These are phyloP conservation scores for Eimeria necatrix DNA, from an alignment of 169 alveolate genomes.

Conservation along the genomic window DNA sequence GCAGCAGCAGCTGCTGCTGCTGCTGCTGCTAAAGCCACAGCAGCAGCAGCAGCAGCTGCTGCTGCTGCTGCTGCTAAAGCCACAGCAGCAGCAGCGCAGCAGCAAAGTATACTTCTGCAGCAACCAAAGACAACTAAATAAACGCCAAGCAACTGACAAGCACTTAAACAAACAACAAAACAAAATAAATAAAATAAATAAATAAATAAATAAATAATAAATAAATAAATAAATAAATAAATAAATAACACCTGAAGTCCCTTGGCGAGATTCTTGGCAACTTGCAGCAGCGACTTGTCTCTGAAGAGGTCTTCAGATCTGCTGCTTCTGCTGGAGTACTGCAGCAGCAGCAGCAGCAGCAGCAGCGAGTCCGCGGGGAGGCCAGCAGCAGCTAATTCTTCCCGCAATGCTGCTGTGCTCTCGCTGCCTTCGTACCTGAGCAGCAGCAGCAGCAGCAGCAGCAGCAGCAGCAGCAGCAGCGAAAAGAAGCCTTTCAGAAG, in stretches of 20 bases:
- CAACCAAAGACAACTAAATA: too few species aligned
- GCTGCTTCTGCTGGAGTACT: constrained; percentile 92
- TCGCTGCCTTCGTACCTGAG: constrained; percentile 77
- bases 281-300: constrained; percentile 90
- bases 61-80: too few species aligned
- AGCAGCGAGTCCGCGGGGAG: constrained; percentile 39
- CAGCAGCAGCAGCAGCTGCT: too few species aligned
- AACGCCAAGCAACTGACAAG: too few species aligned
- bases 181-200: not conserved
- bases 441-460: not conserved
- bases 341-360: constrained; percentile 87
- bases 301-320: constrained; percentile 87
- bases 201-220: not conserved
- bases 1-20: too few species aligned
- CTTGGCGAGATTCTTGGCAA: constrained; percentile 89
- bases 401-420: not conserved
- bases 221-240: not conserved
- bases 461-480: not conserved
- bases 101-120: too few species aligned
- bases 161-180: not conserved
- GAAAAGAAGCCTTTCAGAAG: not conserved
- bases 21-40: too few species aligned
- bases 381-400: constrained; percentile 55
- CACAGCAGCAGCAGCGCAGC: too few species aligned
- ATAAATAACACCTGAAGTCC: constrained; percentile 79